A percentile compares a stretch with the other conserved stretches of the same genome.
phyloP scores from a whole-genome alignment of 805 yeast genomes.

The Saturnispora diversa region DNA sequence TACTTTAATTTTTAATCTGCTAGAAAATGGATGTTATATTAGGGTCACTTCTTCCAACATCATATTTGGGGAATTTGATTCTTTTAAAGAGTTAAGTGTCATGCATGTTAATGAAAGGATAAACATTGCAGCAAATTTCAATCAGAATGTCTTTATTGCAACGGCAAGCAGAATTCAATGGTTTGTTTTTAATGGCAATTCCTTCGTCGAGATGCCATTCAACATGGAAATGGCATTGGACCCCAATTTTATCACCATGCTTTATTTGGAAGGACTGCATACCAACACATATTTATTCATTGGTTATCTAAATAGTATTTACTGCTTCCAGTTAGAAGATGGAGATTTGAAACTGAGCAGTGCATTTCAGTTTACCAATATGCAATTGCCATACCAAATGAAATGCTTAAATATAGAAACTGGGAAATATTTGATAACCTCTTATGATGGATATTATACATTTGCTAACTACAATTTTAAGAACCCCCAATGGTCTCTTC shows the following conservation, averaged over 20 bases:
- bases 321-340: background rate
- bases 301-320: constrained; percentile 1
- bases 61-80: background rate
- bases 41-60: background rate
- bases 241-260: constrained; percentile 1
- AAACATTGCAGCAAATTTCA: background rate
- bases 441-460: constrained; percentile 21
- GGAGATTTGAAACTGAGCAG: too few species aligned
- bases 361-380: too few species aligned
- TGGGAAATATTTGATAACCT: constrained; percentile 16
- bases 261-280: background rate
- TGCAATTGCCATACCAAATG: constrained; percentile 1
- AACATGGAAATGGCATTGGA: background rate
- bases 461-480: constrained; percentile 3
- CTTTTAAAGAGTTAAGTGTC: background rate
- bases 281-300: background rate
- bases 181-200: background rate
- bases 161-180: background rate
- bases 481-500: background rate
- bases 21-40: background rate
- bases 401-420: background rate
- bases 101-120: background rate
- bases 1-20: background rate
- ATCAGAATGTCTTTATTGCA: background rate
- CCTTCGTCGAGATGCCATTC: background rate